Evolutionary conservation across 371 early-diverging fungal genomes (phyloP), one percentile per base, ranked within the genome.

Genomic region (Mucor racemosus): DNA sequence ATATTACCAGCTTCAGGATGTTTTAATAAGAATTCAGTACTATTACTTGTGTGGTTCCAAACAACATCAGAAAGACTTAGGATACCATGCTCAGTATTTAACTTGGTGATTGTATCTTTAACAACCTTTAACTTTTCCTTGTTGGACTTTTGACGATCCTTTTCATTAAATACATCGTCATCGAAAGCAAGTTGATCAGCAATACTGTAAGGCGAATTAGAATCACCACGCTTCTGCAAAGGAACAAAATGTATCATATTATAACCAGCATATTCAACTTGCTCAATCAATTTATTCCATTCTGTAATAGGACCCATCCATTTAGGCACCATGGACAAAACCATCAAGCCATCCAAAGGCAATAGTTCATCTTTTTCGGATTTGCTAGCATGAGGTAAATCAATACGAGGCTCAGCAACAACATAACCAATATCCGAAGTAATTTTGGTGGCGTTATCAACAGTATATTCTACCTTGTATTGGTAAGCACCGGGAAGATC

Each of bases 211-310:
- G 99, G 99, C 13, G 97, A 97, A 76, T 96, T 92, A 1, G 97
- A 96, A 14, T 69, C 74, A 19, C 99, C 98, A 19, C 98, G 86
- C 68, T 90, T 83, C 74, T 95, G 95, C 71, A 97, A 68, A 1
- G 99, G 99, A 1, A 95, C 95, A 81, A 96, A 96, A 72, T 99
- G 99, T 34, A 98, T 87, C 95, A 97, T 95, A 74, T 99, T 99
- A 84, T 97, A 99, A 19, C 95, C 94, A 15, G 88, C 76, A 15
- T 89, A 77, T 46, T 91, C 65, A 58, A 92, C 87, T 19, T 79
- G 75, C 14, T 88, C 79, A 58, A 97, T 82, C 67, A 92, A 88
- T 13, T 82, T 72, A 11, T 84, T 73, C 99, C 99, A 99, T 60
- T 82, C 60, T 3, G 80, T 74, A 58, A 99, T 71, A 33, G 88